These are phyloP conservation scores for Juncus effusus DNA, from an alignment of 176 grass and related monocot genomes.

Conservation along the genomic window DNA sequence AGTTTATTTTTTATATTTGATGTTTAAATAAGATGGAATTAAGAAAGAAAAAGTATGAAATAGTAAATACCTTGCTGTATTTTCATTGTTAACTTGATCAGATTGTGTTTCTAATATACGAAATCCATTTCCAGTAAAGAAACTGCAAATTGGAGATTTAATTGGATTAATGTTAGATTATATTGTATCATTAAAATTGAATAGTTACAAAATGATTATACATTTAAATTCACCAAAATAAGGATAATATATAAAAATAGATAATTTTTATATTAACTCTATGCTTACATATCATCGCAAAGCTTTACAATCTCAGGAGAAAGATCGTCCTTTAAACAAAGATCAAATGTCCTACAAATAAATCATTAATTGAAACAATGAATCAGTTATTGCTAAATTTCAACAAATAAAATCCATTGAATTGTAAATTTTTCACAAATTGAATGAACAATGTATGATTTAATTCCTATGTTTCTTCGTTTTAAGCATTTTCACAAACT, in stretches of 20 bases:
- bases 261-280: neutral
- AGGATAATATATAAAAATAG: too few species aligned
- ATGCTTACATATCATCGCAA: conserved; percentile 47
- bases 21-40: too few species aligned
- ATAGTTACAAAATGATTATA: too few species aligned
- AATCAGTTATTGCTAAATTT: neutral
- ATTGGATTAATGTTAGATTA: neutral
- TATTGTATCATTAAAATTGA: too few species aligned
- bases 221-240: too few species aligned
- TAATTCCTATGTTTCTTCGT: neutral
- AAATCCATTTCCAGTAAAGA: too few species aligned
- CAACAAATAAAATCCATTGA: neutral
- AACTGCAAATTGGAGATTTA: neutral
- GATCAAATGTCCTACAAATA: conserved; percentile 55
- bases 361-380: neutral
- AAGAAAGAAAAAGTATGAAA: too few species aligned
- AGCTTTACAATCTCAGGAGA: conserved; percentile 34
- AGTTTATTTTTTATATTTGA: too few species aligned
- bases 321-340: conserved; percentile 44
- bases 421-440: conserved; percentile 4
- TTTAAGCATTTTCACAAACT: conserved; percentile 21
- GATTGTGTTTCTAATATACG: too few species aligned
- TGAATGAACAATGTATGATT: neutral
- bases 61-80: too few species aligned
- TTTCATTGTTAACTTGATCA: too few species aligned